Evolutionary conservation across 805 yeast genomes (phyloP), one percentile per base, ranked within the genome.

Genomic region (Myxozyma nipponensis): DNA sequence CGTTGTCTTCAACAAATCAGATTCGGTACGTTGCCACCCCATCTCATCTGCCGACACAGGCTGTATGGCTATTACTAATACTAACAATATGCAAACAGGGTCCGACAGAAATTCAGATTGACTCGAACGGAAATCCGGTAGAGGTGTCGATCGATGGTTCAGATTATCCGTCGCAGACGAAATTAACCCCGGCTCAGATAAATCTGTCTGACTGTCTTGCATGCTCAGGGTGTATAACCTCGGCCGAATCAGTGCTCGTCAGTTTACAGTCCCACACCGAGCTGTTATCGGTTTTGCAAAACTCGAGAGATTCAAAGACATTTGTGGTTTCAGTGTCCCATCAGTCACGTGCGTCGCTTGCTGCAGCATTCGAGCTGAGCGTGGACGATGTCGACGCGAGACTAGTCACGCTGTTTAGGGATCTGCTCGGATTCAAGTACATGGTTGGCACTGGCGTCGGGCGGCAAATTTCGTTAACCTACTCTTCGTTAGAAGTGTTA

Each of bases 211-310:
- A 93, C 71, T 93, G 98, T 68, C 72, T 93, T 47, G 98, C 98
- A 0, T 93, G 98, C 64, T 82, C 95, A 6, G 98, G 98, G 0
- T 93, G 98, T 67, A 88, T 93, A 47, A 93, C 98, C 0, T 86
- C 96, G 3, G 95, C 96, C n/a, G 98, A 93, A 65, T 96, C 91
- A 56, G 88, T 93, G 4, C 71, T 93, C 41, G 84, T 93, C 37
- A 87, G 95, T 1, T 83, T 87, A 58, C 98, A 93, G 66, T 86
- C 95, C 35, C 95, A 90, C 61, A 79, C 78, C 21, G 90, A 90
- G 60, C 75, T 93, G 42, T 58, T 89, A 22, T 37, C 57, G 7
- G 49, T 53, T 9, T 39, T 53, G 26, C 36, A 36, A 15, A 41
- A 46, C 9, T 15, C 49, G 3, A 36, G 46, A 5, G 32, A 28